A percentile compares a stretch with the other conserved stretches of the same genome.
Evolutionary conservation across 2,329 filamentous ascomycete species (phyloP).

Genomic region (Claviceps humidiphila): DNA sequence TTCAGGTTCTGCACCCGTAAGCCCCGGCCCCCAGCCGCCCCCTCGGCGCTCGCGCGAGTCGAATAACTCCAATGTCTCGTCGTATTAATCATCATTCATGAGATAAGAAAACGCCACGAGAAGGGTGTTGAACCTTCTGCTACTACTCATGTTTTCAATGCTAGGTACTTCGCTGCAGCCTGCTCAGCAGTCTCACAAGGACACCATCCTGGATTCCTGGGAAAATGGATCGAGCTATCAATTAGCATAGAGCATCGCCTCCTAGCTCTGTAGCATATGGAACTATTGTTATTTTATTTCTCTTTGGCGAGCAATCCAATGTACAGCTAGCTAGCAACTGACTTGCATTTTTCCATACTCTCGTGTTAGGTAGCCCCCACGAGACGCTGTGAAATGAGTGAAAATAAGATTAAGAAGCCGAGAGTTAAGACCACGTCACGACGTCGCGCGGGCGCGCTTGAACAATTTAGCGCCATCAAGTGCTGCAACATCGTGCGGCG

Average conservation of each 20-base stretch:
- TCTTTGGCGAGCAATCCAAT: neutral
- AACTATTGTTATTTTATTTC: neutral
- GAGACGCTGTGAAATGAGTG: neutral
- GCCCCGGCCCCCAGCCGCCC: neutral
- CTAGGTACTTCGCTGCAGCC: too few relatives aligned
- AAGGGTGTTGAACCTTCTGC: too few relatives aligned
- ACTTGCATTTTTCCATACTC: too few relatives aligned
- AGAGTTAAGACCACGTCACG: neutral
- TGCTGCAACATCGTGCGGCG: neutral
- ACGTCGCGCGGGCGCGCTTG: neutral
- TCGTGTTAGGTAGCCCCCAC: too few relatives aligned
- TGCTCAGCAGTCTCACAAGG: too few relatives aligned
- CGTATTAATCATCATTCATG: too few relatives aligned
- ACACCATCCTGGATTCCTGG: too few relatives aligned
- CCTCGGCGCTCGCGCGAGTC: neutral
- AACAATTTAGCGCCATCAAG: neutral
- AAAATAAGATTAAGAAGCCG: neutral
- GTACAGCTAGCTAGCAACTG: neutral
- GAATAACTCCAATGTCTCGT: neutral
- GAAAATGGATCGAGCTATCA: too few relatives aligned
- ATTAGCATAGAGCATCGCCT: too few relatives aligned
- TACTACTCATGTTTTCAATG: too few relatives aligned
- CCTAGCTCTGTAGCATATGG: too few relatives aligned
- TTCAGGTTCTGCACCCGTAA: neutral
- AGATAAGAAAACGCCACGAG: neutral